Evolutionary conservation across 148 eudicot species (phyloP), one percentile per base, ranked within the genome.

Genomic region (Diospyros kaki): DNA sequence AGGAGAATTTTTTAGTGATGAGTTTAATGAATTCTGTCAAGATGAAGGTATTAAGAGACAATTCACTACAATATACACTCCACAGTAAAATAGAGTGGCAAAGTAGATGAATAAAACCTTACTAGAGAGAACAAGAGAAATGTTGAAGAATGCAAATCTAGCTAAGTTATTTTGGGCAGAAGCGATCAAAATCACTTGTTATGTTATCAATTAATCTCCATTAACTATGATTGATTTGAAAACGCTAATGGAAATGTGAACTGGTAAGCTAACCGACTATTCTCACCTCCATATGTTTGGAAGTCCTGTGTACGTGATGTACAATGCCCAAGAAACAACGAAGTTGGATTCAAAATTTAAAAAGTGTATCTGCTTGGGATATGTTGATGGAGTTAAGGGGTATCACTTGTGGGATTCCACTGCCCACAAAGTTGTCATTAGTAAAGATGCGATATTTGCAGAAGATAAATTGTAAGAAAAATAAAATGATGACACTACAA

Each of bases 361-460:
- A 15, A 66, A 45, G 8, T 66, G 70, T 43, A 45, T 66, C 1
- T 66, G 8, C 52, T 66, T 66, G 1, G 74, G 64, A 8, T 71
- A 71, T 71, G 74, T 12, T 71, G 64, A 55, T 43, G 74, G 64
- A 13, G 74, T 71, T 10, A 71, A 71, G 50, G 74, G 74, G 74
- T 71, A 71, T 39, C 74, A 64, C 51, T 15, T 71, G 74, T 71
- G 74, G 64, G 50, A 71, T 58, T 64, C 64, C 63, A 71, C 74
- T 71, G n/a, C 74, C 55, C 51, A 46, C 50, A 71, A 71, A 51
- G 12, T 56, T 39, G 4, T 71, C 0, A 9, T 72, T 66, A 72
- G 55, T 52, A 56, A 54, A 17, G 75, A 72, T 45, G 42, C 58
- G 28, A 44, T 60, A 1, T 60, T 72, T 58, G 15, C 6, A 55